Conservation (phyloP, 352 stramenopile genomes). For the Pythium dissimile region DNA sequence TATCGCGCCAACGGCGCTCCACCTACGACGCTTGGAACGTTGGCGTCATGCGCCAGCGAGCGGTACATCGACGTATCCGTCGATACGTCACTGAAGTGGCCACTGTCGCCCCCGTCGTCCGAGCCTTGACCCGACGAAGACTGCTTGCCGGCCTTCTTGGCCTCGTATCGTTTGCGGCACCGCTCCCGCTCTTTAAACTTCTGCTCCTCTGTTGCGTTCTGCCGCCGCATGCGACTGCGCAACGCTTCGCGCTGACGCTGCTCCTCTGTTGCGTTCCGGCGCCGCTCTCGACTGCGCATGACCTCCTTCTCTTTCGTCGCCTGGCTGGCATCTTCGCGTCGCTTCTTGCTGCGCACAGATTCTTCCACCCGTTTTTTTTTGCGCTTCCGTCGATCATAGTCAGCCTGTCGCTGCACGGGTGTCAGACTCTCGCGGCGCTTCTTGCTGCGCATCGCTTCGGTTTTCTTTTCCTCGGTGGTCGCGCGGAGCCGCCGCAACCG, state of each 20-base stretch:
- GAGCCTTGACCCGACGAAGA: slow-evolving; percentile 10
- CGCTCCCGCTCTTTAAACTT: slow-evolving; percentile 57
- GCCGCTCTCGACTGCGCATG: slow-evolving; percentile 52
- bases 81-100: slow-evolving; percentile 11
- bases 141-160: slow-evolving; percentile 35
- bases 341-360: slow-evolving; percentile 39
- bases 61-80: slow-evolving; percentile 33
- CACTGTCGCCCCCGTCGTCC: slow-evolving; percentile 1
- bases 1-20: slow-evolving; percentile 13
- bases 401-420: slow-evolving; percentile 55
- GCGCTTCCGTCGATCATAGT: slow-evolving; percentile 55
- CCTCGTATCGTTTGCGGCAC: slow-evolving; percentile 61
- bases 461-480: slow-evolving; percentile 38
- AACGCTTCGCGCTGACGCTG: slow-evolving; percentile 61
- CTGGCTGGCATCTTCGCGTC: slow-evolving; percentile 41
- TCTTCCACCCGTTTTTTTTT: slow-evolving; percentile 56
- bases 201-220: slow-evolving; percentile 64
- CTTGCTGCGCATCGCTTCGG: slow-evolving; percentile 55
- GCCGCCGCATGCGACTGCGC: slow-evolving; percentile 44
- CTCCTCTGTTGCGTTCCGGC: slow-evolving; percentile 59
- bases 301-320: slow-evolving; percentile 49
- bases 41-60: slow-evolving; percentile 13
- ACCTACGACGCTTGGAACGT: not conserved
- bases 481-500: slow-evolving; percentile 45
- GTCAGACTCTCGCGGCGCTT: slow-evolving; percentile 59